These are phyloP conservation scores for Hypoxylon sp. DNA, from an alignment of 2,329 filamentous ascomycete species.

Conservation along the genomic window DNA sequence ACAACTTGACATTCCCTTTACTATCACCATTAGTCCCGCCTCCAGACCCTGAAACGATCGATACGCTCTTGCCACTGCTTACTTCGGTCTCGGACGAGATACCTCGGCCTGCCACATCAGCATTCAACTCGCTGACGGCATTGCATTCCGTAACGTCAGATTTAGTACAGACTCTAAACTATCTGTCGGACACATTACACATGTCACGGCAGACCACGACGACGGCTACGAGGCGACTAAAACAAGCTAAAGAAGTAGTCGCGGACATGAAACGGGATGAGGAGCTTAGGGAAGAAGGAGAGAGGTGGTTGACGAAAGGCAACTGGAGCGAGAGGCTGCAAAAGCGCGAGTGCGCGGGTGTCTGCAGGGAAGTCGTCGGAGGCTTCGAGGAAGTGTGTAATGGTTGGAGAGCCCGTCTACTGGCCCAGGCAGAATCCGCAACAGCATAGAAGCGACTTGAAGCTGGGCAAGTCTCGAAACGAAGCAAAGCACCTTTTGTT, in stretches of 20 bases:
- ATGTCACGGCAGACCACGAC: constrained; percentile 92
- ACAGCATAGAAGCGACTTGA: constrained; percentile 22
- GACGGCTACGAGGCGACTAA: constrained; percentile 81
- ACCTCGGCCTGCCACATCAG: constrained; percentile 71
- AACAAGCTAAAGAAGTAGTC: constrained; percentile 85
- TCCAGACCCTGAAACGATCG: constrained; percentile 73
- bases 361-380: constrained; percentile 88
- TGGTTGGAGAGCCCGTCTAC: constrained; percentile 80
- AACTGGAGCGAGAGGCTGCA: constrained; percentile 84
- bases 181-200: constrained; percentile 90
- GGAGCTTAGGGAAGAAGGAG: constrained; percentile 83
- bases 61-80: constrained; percentile 76
- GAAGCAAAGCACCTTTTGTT: constrained; percentile 11
- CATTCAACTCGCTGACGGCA: constrained; percentile 73
- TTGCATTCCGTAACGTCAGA: constrained; percentile 79
- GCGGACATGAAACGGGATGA: constrained; percentile 86
- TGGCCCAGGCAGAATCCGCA: constrained; percentile 70
- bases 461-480: not conserved
- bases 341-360: constrained; percentile 82
- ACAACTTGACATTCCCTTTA: constrained; percentile 77
- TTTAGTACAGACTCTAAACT: constrained; percentile 82
- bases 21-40: constrained; percentile 75
- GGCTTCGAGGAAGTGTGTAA: constrained; percentile 94
- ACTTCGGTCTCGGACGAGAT: constrained; percentile 73
- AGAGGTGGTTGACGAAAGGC: constrained; percentile 81